Conservation (phyloP, 2,329 filamentous ascomycete genomes). For the Xylaria sp. region DNA sequence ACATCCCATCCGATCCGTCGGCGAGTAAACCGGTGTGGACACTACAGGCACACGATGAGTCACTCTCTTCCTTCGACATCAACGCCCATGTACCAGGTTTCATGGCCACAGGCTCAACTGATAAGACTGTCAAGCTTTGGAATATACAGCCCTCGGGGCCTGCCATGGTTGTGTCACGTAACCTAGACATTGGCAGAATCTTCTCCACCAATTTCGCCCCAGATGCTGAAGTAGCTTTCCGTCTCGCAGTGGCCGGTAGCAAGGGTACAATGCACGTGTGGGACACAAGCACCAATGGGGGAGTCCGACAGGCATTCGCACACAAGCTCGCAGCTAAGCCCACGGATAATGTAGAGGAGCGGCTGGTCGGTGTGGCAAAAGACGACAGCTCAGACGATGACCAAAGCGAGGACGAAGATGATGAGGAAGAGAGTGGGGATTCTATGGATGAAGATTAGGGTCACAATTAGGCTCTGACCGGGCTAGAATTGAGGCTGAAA, state of each 20-base stretch:
- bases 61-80: slow-evolving; percentile 89
- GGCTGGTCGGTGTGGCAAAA: slow-evolving; percentile 75
- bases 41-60: slow-evolving; percentile 92
- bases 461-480: background rate
- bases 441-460: slow-evolving; percentile 64
- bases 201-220: slow-evolving; percentile 92
- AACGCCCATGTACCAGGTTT: slow-evolving; percentile 90
- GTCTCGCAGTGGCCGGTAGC: slow-evolving; percentile 91
- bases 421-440: slow-evolving; percentile 48
- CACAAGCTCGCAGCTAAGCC: slow-evolving; percentile 63
- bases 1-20: slow-evolving; percentile 72
- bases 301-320: slow-evolving; percentile 84
- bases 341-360: slow-evolving; percentile 72
- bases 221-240: slow-evolving; percentile 87
- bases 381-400: slow-evolving; percentile 60
- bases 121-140: slow-evolving; percentile 97
- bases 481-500: slow-evolving; percentile 20
- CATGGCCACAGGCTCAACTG: slow-evolving; percentile 90
- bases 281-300: slow-evolving; percentile 93
- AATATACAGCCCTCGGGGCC: slow-evolving; percentile 83
- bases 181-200: slow-evolving; percentile 92
- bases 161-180: slow-evolving; percentile 87
- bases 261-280: slow-evolving; percentile 92
- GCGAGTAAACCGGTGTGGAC: slow-evolving; percentile 89
- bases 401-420: slow-evolving; percentile 44